Percentiles rank a stretch among this genome's conserved stretches.
These are phyloP conservation scores for Xylariomycetidae sp. DNA, from an alignment of 2,329 filamentous ascomycete genomes.

Conservation along the genomic window DNA sequence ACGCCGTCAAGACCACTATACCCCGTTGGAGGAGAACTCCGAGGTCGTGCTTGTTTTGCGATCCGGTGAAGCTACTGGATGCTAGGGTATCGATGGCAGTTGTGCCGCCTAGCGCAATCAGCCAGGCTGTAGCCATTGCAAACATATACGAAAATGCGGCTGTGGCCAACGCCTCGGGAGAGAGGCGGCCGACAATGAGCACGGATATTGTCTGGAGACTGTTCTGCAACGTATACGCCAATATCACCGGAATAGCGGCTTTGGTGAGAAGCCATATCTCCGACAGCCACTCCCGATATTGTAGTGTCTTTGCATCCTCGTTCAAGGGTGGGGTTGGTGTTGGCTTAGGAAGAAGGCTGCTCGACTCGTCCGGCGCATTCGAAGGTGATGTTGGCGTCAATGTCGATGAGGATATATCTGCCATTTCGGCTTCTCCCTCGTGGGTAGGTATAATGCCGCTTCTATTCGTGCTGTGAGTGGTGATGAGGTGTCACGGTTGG, in stretches of 20 bases:
- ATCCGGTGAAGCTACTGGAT: conserved; percentile 77
- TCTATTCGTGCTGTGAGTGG: too few relatives aligned
- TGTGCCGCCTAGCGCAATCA: conserved; percentile 79
- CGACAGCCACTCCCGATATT: conserved; percentile 32
- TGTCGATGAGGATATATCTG: conserved; percentile 8
- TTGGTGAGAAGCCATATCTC: conserved; percentile 67
- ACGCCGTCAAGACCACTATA: conserved; percentile 64
- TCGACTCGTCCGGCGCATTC: conserved; percentile 13
- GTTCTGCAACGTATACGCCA: conserved; percentile 83
- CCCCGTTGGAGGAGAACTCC: conserved; percentile 75
- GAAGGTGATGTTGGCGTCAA: conserved; percentile 5
- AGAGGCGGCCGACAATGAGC: conserved; percentile 73
- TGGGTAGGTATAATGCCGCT: too few relatives aligned
- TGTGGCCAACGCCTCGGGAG: conserved; percentile 73
- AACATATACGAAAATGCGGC: conserved; percentile 93
- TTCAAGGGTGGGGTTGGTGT: not conserved
- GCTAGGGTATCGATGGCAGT: conserved; percentile 83
- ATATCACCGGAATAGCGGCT: conserved; percentile 70
- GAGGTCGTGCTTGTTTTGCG: conserved; percentile 71
- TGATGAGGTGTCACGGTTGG: too few relatives aligned
- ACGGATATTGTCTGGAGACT: conserved; percentile 80
- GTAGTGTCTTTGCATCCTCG: not conserved
- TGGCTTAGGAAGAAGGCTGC: conserved; percentile 17
- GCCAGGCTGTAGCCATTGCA: conserved; percentile 82
- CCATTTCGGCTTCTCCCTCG: too few relatives aligned